Conservation (phyloP, 768 basidiomycete genomes). For the Rhodotorula paludigena region DNA sequence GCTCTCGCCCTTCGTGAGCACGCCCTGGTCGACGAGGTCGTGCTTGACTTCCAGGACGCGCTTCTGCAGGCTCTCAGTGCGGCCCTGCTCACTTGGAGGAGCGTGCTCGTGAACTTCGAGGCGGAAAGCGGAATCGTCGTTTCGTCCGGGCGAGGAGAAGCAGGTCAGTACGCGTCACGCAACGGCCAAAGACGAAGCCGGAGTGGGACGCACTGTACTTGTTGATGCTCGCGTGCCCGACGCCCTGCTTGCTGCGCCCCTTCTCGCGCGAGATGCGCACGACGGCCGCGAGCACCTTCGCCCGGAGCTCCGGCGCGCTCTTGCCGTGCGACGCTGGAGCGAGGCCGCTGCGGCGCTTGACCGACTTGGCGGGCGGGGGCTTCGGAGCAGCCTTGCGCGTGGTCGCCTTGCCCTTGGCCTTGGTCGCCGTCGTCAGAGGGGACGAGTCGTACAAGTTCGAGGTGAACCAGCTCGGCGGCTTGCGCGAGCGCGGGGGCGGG, state of each 20-base stretch:
- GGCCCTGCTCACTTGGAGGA: too few species aligned
- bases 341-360: not conserved
- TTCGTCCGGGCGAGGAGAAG: too few species aligned
- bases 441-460: too few species aligned
- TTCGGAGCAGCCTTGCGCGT: too few species aligned
- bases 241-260: not conserved
- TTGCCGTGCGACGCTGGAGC: not conserved
- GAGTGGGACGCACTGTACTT: not conserved
- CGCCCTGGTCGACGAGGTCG: not conserved
- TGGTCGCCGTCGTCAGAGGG: not conserved
- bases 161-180: not conserved
- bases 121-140: not conserved
- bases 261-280: not conserved
- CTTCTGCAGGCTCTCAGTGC: too few species aligned
- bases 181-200: not conserved
- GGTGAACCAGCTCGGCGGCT: not conserved
- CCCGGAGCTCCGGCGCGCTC: not conserved
- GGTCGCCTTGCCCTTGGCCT: too few species aligned
- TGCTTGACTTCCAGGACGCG: not conserved
- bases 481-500: too few species aligned
- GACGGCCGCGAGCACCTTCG: slow-evolving; percentile 1
- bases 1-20: not conserved
- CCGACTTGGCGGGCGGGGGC: not conserved
- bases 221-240: not conserved
- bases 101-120: not conserved